Conservation (phyloP, 129 eudicot species). For the Rutidosis leptorrhynchoides region DNA sequence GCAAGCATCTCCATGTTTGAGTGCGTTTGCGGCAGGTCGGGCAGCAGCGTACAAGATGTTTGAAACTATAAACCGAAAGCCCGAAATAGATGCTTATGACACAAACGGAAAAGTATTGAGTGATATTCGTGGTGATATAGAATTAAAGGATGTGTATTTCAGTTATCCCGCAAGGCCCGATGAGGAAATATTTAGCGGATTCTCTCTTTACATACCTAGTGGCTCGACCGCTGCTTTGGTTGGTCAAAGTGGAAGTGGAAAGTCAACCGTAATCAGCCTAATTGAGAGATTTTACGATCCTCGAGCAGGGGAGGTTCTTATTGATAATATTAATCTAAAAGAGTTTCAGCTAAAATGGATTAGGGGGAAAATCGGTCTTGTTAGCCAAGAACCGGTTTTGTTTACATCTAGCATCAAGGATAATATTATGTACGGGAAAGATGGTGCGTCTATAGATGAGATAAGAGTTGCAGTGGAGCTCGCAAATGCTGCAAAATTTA, state of each 20-base stretch:
- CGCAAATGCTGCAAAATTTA: constrained; percentile 67
- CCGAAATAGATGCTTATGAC: constrained; percentile 66
- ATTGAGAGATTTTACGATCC: constrained; percentile 88
- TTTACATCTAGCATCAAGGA: constrained; percentile 70
- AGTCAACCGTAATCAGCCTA: constrained; percentile 64
- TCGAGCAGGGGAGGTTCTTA: constrained; percentile 31
- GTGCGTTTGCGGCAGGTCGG: constrained; percentile 65
- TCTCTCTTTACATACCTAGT: constrained; percentile 54
- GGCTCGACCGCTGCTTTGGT: constrained; percentile 77
- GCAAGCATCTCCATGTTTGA: constrained; percentile 72
- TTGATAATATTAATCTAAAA: constrained; percentile 60
- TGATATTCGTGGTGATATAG: constrained; percentile 62
- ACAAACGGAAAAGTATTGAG: constrained; percentile 47
- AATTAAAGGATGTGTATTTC: constrained; percentile 48
- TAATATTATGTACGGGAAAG: constrained; percentile 63
- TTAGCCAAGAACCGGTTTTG: constrained; percentile 76
- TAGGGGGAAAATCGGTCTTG: constrained; percentile 67
- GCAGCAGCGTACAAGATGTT: constrained; percentile 91
- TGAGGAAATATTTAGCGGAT: constrained; percentile 60
- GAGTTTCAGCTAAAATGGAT: constrained; percentile 80
- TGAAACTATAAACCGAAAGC: constrained; percentile 65
- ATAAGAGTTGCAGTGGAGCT: constrained; percentile 13
- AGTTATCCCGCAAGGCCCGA: constrained; percentile 70
- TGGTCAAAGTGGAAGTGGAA: constrained; percentile 85
- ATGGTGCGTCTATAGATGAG: constrained; percentile 42